These are phyloP conservation scores for Penicillium coprophilum DNA, from an alignment of 495 filamentous ascomycete genomes.

Conservation along the genomic window DNA sequence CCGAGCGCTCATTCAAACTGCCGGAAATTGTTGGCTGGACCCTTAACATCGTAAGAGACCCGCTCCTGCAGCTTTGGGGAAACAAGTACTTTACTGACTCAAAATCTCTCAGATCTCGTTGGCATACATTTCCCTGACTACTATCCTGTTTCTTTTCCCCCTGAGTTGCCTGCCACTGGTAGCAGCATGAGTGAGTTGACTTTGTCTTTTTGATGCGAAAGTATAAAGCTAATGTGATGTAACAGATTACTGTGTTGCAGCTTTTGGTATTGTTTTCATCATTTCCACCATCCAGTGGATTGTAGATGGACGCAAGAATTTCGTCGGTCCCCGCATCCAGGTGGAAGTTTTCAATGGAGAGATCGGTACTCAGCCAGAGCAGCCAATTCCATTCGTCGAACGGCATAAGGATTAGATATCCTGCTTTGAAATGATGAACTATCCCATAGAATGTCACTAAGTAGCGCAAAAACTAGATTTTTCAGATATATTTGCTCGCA, in stretches of 20 bases:
- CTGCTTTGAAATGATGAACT: neutral
- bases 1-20: slow-evolving; percentile 61
- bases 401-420: slow-evolving; percentile 16
- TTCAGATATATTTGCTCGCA: neutral
- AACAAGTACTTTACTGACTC: slow-evolving; percentile 12
- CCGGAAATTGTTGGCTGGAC: slow-evolving; percentile 53
- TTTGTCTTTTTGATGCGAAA: neutral
- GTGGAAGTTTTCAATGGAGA: slow-evolving; percentile 41
- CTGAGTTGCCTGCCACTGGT: slow-evolving; percentile 61
- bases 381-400: slow-evolving; percentile 24
- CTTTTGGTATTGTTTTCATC: slow-evolving; percentile 65
- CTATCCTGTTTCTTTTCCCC: slow-evolving; percentile 75
- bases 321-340: slow-evolving; percentile 59
- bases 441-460: neutral
- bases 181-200: slow-evolving; percentile 65
- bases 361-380: slow-evolving; percentile 16
- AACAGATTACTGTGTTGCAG: slow-evolving; percentile 66
- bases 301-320: slow-evolving; percentile 72
- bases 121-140: slow-evolving; percentile 63
- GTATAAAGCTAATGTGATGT: slow-evolving; percentile 10
- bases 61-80: neutral
- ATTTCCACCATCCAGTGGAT: slow-evolving; percentile 68
- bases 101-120: slow-evolving; percentile 54
- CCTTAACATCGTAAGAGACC: slow-evolving; percentile 39
- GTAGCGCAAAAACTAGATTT: neutral